A percentile compares a stretch with the other conserved stretches of the same genome.
These are phyloP conservation scores for Aspergillus brunneoviolaceus DNA, from an alignment of 2,329 filamentous ascomycete genomes.

Conservation along the genomic window DNA sequence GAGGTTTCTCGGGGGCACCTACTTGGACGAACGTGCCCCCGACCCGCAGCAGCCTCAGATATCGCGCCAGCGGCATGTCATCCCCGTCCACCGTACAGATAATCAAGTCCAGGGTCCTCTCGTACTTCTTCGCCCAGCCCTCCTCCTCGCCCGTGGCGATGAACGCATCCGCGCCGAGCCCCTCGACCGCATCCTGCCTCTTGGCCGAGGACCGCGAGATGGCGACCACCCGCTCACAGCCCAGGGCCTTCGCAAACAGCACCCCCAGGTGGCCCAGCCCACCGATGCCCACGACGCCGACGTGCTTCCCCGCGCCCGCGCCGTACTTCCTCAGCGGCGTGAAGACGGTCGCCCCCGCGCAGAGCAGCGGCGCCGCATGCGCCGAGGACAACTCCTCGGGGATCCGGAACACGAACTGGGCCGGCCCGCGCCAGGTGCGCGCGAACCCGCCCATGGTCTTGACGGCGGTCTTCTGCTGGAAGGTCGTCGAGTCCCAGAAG, in stretches of 20 bases:
- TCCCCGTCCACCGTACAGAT: slow-evolving; percentile 58
- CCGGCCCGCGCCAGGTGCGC: slow-evolving; percentile 54
- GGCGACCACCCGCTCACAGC: slow-evolving; percentile 61
- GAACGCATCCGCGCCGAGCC: slow-evolving; percentile 55
- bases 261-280: slow-evolving; percentile 73
- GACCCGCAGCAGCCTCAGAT: slow-evolving; percentile 59
- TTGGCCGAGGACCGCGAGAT: slow-evolving; percentile 56
- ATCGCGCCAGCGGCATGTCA: slow-evolving; percentile 63
- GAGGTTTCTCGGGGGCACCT: slow-evolving; percentile 61
- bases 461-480: slow-evolving; percentile 17
- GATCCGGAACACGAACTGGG: slow-evolving; percentile 61
- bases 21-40: slow-evolving; percentile 66
- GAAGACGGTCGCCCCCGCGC: slow-evolving; percentile 74
- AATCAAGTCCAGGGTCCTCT: slow-evolving; percentile 54
- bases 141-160: slow-evolving; percentile 59
- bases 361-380: slow-evolving; percentile 69
- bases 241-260: slow-evolving; percentile 68
- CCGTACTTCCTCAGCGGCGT: slow-evolving; percentile 66
- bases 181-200: slow-evolving; percentile 50
- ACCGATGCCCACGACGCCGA: slow-evolving; percentile 71
- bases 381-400: slow-evolving; percentile 51
- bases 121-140: slow-evolving; percentile 53
- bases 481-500: slow-evolving; percentile 15
- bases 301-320: slow-evolving; percentile 67
- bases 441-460: slow-evolving; percentile 57